These are phyloP conservation scores for Acaromyces ingoldii DNA, from an alignment of 1,284 basidiomycete genomes.

Conservation along the genomic window DNA sequence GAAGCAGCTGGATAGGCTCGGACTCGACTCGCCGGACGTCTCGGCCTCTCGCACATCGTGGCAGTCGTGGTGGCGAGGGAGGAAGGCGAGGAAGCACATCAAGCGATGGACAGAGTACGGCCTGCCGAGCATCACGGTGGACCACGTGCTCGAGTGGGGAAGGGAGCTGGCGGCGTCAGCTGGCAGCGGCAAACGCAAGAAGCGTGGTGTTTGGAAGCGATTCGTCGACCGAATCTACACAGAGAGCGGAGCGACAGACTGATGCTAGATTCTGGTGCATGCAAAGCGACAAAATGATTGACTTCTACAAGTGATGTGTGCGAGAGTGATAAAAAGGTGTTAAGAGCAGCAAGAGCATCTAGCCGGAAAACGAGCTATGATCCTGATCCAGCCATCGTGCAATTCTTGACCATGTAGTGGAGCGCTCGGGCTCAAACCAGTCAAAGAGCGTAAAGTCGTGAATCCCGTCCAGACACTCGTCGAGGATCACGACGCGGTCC, in stretches of 20 bases:
- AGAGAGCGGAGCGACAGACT: slow-evolving; percentile 1
- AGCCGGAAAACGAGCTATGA: not conserved
- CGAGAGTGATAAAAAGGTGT: too few relatives aligned
- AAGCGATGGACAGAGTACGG: slow-evolving; percentile 61
- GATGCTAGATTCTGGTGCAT: too few relatives aligned
- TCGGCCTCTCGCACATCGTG: slow-evolving; percentile 39
- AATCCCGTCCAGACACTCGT: slow-evolving; percentile 40
- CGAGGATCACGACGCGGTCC: slow-evolving; percentile 32
- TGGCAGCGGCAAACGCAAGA: not conserved
- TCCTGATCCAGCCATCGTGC: slow-evolving; percentile 33
- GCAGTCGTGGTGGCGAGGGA: not conserved
- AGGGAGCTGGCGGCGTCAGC: slow-evolving; percentile 6
- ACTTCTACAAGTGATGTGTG: too few relatives aligned
- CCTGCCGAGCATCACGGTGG: slow-evolving; percentile 71
- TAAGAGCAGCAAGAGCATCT: too few relatives aligned
- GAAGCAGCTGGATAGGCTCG: slow-evolving; percentile 52
- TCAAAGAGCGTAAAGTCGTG: slow-evolving; percentile 44
- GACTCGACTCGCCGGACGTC: slow-evolving; percentile 36
- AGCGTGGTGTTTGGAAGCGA: slow-evolving; percentile 1
- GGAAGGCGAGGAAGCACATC: not conserved
- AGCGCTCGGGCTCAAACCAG: slow-evolving; percentile 44
- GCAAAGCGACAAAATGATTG: too few relatives aligned
- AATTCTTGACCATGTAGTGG: slow-evolving; percentile 29
- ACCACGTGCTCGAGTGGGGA: slow-evolving; percentile 60
- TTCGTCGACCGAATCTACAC: slow-evolving; percentile 4